These are phyloP conservation scores for Polyporus arcularius DNA, from an alignment of 768 basidiomycete genomes.

Conservation along the genomic window DNA sequence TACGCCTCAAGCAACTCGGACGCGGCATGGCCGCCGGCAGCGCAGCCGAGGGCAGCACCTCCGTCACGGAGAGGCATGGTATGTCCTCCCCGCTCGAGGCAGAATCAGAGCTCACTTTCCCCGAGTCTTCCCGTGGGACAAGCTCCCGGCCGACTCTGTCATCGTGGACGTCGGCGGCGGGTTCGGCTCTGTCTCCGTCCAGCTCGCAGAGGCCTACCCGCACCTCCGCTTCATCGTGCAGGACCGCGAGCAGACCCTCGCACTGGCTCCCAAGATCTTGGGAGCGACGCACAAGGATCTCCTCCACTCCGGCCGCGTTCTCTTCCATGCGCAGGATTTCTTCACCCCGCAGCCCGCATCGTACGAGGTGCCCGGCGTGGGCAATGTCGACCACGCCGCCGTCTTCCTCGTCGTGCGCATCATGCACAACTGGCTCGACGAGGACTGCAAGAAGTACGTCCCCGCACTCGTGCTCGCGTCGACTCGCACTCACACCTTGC, in stretches of 20 bases:
- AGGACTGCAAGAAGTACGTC: neutral
- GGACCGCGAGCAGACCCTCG: slow-evolving; percentile 18
- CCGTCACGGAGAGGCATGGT: neutral
- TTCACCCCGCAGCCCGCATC: slow-evolving; percentile 5
- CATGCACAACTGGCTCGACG: slow-evolving; percentile 18
- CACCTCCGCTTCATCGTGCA: slow-evolving; percentile 21
- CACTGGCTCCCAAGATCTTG: slow-evolving; percentile 39
- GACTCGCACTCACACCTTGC: too few relatives aligned
- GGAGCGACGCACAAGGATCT: neutral
- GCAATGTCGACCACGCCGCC: neutral
- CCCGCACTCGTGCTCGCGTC: neutral
- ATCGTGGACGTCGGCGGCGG: slow-evolving; percentile 24
- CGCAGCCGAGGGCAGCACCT: too few relatives aligned
- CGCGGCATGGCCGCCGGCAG: slow-evolving; percentile 57
- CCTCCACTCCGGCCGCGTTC: slow-evolving; percentile 4
- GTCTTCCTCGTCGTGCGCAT: slow-evolving; percentile 11
- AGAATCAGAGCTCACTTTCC: neutral
- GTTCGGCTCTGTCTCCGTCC: slow-evolving; percentile 19
- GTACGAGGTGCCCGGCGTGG: slow-evolving; percentile 7
- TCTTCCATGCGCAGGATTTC: slow-evolving; percentile 11
- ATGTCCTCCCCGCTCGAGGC: neutral
- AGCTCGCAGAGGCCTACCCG: slow-evolving; percentile 18
- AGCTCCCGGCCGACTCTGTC: slow-evolving; percentile 14
- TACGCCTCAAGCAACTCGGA: slow-evolving; percentile 61
- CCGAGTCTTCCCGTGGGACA: slow-evolving; percentile 20